Conservation (phyloP, 768 basidiomycete genomes). For the Hirschioporus abietinus region DNA sequence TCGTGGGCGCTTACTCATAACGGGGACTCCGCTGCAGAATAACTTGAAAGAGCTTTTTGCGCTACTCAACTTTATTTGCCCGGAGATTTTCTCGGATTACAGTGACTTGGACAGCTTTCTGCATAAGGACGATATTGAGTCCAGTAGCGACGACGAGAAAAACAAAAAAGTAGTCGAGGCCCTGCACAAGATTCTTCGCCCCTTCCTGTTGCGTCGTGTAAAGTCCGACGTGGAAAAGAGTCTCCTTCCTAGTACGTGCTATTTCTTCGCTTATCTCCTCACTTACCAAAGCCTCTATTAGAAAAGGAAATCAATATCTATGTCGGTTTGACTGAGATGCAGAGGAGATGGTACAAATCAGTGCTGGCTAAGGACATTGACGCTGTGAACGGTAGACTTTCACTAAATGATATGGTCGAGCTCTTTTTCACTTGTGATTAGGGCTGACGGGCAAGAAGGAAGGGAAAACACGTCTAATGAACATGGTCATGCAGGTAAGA, state of each 20-base stretch:
- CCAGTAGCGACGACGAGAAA: slow-evolving; percentile 70
- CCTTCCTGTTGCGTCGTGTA: slow-evolving; percentile 90
- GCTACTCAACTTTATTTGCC: slow-evolving; percentile 91
- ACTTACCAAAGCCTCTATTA: slow-evolving; percentile 23
- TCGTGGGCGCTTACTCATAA: slow-evolving; percentile 88
- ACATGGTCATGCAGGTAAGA: slow-evolving; percentile 97
- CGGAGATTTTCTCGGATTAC: slow-evolving; percentile 91
- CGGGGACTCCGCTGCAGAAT: slow-evolving; percentile 95
- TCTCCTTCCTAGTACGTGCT: slow-evolving; percentile 71
- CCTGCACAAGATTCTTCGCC: slow-evolving; percentile 91
- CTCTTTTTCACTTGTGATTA: slow-evolving; percentile 21
- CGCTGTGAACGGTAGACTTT: slow-evolving; percentile 80
- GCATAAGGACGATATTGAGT: slow-evolving; percentile 73
- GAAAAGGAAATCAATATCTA: slow-evolving; percentile 99
- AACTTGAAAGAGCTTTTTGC: slow-evolving; percentile 94
- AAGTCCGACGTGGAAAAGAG: slow-evolving; percentile 98
- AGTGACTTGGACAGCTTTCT: slow-evolving; percentile 91
- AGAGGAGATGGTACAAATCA: slow-evolving; percentile 95
- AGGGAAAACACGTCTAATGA: slow-evolving; percentile 95
- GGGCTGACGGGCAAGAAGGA: slow-evolving; percentile 96
- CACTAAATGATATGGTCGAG: not conserved
- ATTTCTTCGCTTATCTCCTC: slow-evolving; percentile 4
- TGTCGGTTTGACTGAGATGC: slow-evolving; percentile 95
- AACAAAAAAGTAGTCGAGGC: slow-evolving; percentile 95
- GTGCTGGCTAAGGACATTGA: slow-evolving; percentile 98